These are phyloP conservation scores for Ichthyophonus hoferi DNA, from an alignment of 208 protist species.

Conservation along the genomic window DNA sequence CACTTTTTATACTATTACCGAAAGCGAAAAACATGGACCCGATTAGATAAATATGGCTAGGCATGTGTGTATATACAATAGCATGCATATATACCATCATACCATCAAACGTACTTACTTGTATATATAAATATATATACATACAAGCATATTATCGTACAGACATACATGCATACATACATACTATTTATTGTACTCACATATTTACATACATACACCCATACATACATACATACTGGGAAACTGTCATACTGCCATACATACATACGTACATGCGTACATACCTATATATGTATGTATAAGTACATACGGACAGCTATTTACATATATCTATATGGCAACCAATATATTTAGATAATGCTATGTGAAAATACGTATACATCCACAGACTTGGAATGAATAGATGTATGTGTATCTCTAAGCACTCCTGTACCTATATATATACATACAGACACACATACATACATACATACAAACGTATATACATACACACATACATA, in stretches of 20 bases:
- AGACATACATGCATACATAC: too few species aligned
- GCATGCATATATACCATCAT: too few species aligned
- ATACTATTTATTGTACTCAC: too few species aligned
- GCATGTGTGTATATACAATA: too few species aligned
- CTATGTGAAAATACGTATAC: not conserved
- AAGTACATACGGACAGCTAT: not conserved
- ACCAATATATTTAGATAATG: not conserved
- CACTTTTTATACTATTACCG: too few species aligned
- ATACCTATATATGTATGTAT: not conserved
- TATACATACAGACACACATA: not conserved
- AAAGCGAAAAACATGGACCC: too few species aligned
- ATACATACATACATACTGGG: not conserved
- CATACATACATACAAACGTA: not conserved
- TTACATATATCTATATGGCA: not conserved
- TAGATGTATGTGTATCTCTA: too few species aligned
- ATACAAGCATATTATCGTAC: too few species aligned
- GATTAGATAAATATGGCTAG: too few species aligned
- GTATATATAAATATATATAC: too few species aligned
- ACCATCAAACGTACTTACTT: too few species aligned
- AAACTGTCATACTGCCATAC: not conserved
- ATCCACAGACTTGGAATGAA: not conserved
- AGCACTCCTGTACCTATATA: not conserved
- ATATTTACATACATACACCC: not conserved
- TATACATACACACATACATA: not conserved
- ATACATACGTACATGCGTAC: not conserved